Base-by-base conservation (phyloP, 108 stramenopile species). In the Nitzschia sp. region DNA sequence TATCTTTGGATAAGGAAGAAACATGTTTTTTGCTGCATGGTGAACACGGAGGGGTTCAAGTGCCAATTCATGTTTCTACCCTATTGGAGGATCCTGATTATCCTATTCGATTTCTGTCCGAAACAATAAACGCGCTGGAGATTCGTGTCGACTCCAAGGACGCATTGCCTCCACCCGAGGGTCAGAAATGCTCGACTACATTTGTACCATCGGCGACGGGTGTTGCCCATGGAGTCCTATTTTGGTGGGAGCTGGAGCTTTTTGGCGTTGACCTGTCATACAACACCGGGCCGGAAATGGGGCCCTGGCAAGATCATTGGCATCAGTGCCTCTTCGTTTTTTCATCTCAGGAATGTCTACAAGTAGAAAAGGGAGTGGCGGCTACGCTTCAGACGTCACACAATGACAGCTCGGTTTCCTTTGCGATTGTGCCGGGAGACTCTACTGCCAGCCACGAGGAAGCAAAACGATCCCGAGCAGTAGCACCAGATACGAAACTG, bases 191-290 rank as follows among this genome's bases (percentile, higher is more conserved):
- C 8, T 68, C 65, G 24, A 46, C 46, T 17, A 54, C 70, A 36
- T 61, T 57, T 46, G 47, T 64, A 0, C 51, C 71, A 8, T 81
- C 70, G n/a, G 57, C 42, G 1, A 59, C 79, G 49, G 92, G 92
- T 2, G n/a, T 27, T 1, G 74, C 79, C 5, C 76, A 87, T 48
- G 93, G 76, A n/a, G 78, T 94, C 0, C 30, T 94, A 19, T 88
- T 88, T 38, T 94, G 90, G 90, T 94, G 93, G 93, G 86, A 94
- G 68, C 64, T 94, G 8, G 85, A 94, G 55, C 62, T 91, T 18
- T 83, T 68, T 33, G 60, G 71, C n/a, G 66, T 51, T 29, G 17
- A 59, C 51, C 21, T 75, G 18, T 70, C 74, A 0, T 81, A 85
- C 58, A 56, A 47, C 49, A 72, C 77, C 15, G 48, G 80, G 28